phyloP scores from a whole-genome alignment of 1,139 yeast genomes.

The Pichia sp. region DNA sequence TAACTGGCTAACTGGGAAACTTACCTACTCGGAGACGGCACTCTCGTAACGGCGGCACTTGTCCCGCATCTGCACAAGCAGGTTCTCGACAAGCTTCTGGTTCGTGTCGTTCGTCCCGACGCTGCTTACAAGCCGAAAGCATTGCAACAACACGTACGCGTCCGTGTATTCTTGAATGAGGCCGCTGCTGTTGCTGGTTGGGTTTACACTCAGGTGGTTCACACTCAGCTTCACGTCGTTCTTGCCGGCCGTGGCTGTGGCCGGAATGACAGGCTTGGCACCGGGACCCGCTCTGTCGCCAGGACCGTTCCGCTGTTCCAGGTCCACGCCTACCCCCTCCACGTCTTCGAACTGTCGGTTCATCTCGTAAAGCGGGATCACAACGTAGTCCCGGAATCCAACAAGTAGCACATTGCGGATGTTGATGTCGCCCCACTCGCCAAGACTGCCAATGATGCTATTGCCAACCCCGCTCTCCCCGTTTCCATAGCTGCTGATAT shows the following conservation, averaged over 20 bases:
- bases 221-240: too few species aligned
- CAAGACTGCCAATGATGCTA: slow-evolving; percentile 16
- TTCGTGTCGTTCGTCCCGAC: slow-evolving; percentile 49
- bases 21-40: neutral
- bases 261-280: neutral
- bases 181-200: neutral
- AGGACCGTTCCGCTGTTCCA: neutral
- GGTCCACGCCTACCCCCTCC: slow-evolving; percentile 11
- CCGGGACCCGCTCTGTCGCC: neutral
- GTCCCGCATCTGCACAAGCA: slow-evolving; percentile 31
- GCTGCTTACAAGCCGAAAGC: slow-evolving; percentile 52
- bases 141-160: slow-evolving; percentile 35
- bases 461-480: neutral
- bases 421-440: slow-evolving; percentile 19
- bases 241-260: too few species aligned
- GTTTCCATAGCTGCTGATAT: slow-evolving; percentile 4
- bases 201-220: too few species aligned
- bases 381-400: slow-evolving; percentile 47
- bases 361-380: slow-evolving; percentile 44
- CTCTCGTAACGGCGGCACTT: slow-evolving; percentile 13
- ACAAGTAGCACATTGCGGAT: slow-evolving; percentile 32
- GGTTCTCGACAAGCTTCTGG: slow-evolving; percentile 48
- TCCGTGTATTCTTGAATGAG: slow-evolving; percentile 1
- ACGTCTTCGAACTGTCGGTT: slow-evolving; percentile 30
- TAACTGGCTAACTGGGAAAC: too few species aligned